Percentiles rank a stretch among this genome's conserved stretches.
Conservation (phyloP, 768 basidiomycete species). For the Tulasnella sp. region DNA sequence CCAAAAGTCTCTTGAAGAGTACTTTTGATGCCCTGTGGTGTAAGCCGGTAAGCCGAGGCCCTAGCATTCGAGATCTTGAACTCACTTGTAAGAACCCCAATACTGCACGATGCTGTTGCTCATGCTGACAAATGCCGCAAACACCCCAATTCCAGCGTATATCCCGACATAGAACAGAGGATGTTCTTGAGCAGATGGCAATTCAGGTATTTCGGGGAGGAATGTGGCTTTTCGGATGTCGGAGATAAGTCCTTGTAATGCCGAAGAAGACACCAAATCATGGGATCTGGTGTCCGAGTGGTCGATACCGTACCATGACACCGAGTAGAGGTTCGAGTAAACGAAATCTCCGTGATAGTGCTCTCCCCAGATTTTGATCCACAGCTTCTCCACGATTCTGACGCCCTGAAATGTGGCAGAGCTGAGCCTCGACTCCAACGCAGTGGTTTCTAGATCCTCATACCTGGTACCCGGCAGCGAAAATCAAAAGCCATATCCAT, state of each 20-base stretch:
- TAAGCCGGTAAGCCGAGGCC: not conserved
- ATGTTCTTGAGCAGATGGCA: constrained; percentile 41
- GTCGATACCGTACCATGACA: not conserved
- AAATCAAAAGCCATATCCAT: constrained; percentile 35
- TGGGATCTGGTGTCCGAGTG: not conserved
- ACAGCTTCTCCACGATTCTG: constrained; percentile 26
- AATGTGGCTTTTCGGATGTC: not conserved
- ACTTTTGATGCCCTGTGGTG: constrained; percentile 21
- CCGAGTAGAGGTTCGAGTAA: not conserved
- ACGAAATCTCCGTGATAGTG: constrained; percentile 38
- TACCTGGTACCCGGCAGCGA: constrained; percentile 13
- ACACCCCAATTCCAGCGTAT: constrained; percentile 54
- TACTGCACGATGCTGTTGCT: constrained; percentile 47
- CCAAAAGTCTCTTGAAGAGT: constrained; percentile 47
- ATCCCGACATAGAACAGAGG: constrained; percentile 67
- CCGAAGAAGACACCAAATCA: not conserved
- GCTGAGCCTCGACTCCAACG: not conserved
- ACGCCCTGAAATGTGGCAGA: constrained; percentile 23
- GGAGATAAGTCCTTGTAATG: not conserved
- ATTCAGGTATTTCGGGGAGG: not conserved
- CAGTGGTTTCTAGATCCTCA: not conserved
- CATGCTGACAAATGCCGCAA: constrained; percentile 42
- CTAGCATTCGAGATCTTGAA: not conserved
- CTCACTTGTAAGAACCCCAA: constrained; percentile 24
- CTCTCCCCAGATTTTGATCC: constrained; percentile 57